Evolutionary conservation across 2,329 filamentous ascomycete species (phyloP), one percentile per base, ranked within the genome.

Genomic region (Chalaropsis thielavioides): DNA sequence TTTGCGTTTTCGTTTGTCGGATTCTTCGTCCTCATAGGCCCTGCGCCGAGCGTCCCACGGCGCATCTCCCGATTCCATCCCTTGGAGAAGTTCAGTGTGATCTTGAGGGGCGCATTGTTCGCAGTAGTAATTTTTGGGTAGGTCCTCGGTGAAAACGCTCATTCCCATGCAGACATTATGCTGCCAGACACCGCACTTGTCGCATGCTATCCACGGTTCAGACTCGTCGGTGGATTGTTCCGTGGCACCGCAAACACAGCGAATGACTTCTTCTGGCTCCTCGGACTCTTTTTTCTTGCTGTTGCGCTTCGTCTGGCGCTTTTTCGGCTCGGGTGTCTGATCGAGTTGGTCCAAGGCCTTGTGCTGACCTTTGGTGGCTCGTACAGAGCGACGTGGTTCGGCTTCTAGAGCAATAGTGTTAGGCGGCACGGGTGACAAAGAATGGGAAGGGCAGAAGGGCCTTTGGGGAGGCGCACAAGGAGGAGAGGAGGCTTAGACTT

Each of bases 161-260:
- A 96, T 83, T 63, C 90, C 90, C 79, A 99, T 90, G 73, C 94
- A 99, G 68, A 95, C 87, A 72, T 96, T 96, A 76, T 99, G 94
- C 76, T 99, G 94, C 94, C 94, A 99, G 51, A 88, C 92, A 61
- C 84, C 85, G 75, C 94, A 99, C 59, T 83, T 84, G 75, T 99
- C 94, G 78, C 94, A 99, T 68, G 89, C 90, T 71, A 99, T 96
- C 91, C 95, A 97, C 63, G 91, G 86, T 70, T 94, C 87, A 69
- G 88, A 89, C 15, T 89, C 86, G 70, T 95, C 89, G 70, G 92
- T 89, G 67, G 92, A 88, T 69, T 91, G 88, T 70, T 89, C 88
- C 56, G 89, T 89, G 67, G 90, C 87, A 69, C 94, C 92, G 72
- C 92, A 99, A 61, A 96, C 88, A 74, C 92, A 99, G 69, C 92